phyloP scores from a whole-genome alignment of 2,329 filamentous ascomycete species.

The Exophiala phaeomuriformis region DNA sequence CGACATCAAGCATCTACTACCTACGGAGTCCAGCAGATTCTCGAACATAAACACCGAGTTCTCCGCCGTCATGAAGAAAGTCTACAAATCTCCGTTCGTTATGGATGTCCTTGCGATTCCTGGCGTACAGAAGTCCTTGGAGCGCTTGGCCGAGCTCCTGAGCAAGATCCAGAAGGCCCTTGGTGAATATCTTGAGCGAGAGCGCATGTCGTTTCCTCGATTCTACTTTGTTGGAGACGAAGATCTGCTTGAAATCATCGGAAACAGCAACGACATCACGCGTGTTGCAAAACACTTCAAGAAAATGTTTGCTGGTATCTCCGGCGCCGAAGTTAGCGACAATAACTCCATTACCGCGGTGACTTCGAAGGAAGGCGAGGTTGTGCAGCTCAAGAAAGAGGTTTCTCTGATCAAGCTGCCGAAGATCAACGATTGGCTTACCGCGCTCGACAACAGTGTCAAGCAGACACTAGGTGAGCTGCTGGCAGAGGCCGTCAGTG shows the following conservation, averaged over 20 bases:
- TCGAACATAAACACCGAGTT: slow-evolving; percentile 99
- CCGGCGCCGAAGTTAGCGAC: slow-evolving; percentile 83
- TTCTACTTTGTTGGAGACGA: slow-evolving; percentile 99
- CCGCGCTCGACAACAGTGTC: slow-evolving; percentile 85
- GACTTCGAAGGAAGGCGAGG: slow-evolving; percentile 90
- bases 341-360: slow-evolving; percentile 84
- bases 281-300: slow-evolving; percentile 98
- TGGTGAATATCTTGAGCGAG: slow-evolving; percentile 95
- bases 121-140: slow-evolving; percentile 90
- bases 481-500: slow-evolving; percentile 74
- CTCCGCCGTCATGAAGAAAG: slow-evolving; percentile 98
- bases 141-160: slow-evolving; percentile 88
- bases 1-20: slow-evolving; percentile 95
- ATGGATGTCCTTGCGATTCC: slow-evolving; percentile 94
- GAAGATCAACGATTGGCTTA: slow-evolving; percentile 98
- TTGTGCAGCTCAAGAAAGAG: slow-evolving; percentile 77
- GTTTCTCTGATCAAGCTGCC: slow-evolving; percentile 91
- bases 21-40: slow-evolving; percentile 92
- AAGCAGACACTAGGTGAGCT: slow-evolving; percentile 87
- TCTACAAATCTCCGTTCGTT: slow-evolving; percentile 91
- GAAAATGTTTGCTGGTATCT: slow-evolving; percentile 99
- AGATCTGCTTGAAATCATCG: slow-evolving; percentile 96
- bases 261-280: slow-evolving; percentile 94
- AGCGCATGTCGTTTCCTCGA: slow-evolving; percentile 91
- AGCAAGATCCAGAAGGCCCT: slow-evolving; percentile 99